Base-by-base conservation (phyloP, 2,329 filamentous ascomycete species). In the Ophiocordyceps robertsii region DNA sequence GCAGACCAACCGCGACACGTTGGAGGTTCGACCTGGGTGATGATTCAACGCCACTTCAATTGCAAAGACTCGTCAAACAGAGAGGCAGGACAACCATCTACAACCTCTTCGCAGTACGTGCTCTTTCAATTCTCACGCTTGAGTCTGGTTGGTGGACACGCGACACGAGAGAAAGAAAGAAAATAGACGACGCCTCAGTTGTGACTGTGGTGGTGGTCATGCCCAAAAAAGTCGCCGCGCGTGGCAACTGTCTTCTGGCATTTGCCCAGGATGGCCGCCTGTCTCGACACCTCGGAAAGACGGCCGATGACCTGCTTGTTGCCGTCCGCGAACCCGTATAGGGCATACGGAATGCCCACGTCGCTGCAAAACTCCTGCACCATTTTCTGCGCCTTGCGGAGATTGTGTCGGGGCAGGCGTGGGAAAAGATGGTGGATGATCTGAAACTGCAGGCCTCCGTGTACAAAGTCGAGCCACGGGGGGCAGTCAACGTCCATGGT, bases 401-500 rank as follows among this genome's bases (percentile, higher is more conserved):
- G 72, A 58, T 94, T 94, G 60, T 94, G 87, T 36, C 87, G 72
- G 10, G 88, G 88, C 47, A 94, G 78, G 11, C 87, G 75, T 2
- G 87, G 87, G 56, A 81, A 94, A 19, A 94, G 66, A 57, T 94
- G 87, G 56, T 94, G 87, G 41, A 94, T 81, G 8, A 82, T 86
- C 61, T 94, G 87, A 61, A 94, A 94, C 59, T 94, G 88, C 47
- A 94, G 66, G 4, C 87, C 88, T 19, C 87, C 87, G 52, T 94
- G 87, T 60, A 94, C 75, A 57, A 88, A 94, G 57, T 94, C 87
- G 12, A 94, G 69, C 87, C 88, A 94, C 12, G 73, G 69, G 1
- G 87, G 85, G 56, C 87, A 94, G 57, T 92, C 86, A 19, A 94
- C 80, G 49, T 94, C 87, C 87, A 95, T 94, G 12, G 88, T 94